Evolutionary conservation across 225 moss, liverwort and hornwort species (phyloP).

Genomic region (Rhytidiadelphus loreus): DNA sequence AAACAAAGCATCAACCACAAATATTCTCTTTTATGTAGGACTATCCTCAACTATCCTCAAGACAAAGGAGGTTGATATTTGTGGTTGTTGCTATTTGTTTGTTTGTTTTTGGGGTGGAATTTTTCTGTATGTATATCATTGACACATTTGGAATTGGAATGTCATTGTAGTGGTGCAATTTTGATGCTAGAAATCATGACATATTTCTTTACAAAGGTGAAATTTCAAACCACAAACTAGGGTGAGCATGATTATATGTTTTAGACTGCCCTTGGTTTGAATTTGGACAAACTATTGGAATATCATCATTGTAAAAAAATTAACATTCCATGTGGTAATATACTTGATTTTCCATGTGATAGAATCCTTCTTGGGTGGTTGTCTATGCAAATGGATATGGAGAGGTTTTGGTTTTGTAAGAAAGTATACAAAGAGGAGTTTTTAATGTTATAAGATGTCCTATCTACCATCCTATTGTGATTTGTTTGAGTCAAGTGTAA

Average conservation of each 20-base stretch:
- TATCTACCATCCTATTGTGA: too few species aligned
- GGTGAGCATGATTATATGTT: rapidly evolving
- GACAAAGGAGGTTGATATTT: background rate
- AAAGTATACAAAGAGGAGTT: slow-evolving; percentile 27
- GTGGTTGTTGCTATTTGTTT: background rate
- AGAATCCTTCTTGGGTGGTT: slow-evolving; percentile 33
- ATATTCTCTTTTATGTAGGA: background rate
- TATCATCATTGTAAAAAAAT: background rate
- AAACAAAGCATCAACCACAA: background rate
- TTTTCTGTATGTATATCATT: rapidly evolving
- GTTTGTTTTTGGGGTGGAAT: background rate
- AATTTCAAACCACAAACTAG: background rate
- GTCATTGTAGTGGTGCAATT: background rate
- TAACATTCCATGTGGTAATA: background rate
- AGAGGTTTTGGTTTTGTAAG: slow-evolving; percentile 55
- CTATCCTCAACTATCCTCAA: rapidly evolving
- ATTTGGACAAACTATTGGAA: background rate
- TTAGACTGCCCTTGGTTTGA: rapidly evolving
- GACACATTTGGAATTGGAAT: rapidly evolving
- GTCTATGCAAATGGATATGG: slow-evolving; percentile 53
- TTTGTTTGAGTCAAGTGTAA: too few species aligned
- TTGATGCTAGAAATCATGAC: rapidly evolving
- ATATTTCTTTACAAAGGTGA: too few species aligned
- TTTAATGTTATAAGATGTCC: too few species aligned
- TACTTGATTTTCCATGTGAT: slow-evolving; percentile 10